Evolutionary conservation across 2,329 filamentous ascomycete species (phyloP).

Genomic region (Phaeomoniella chlamydospora): DNA sequence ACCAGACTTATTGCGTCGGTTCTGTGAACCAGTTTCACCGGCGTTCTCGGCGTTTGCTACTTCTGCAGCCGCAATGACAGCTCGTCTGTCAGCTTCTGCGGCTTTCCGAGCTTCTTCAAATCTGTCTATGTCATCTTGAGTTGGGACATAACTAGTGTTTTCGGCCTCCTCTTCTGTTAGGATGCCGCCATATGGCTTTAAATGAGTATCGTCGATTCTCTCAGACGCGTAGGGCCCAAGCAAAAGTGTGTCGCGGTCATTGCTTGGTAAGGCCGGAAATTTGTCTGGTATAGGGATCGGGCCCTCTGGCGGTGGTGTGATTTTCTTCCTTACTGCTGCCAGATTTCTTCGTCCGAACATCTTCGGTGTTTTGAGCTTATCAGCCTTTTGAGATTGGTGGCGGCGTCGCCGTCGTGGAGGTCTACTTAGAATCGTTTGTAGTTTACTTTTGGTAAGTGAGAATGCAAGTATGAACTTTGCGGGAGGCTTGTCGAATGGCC

Average conservation of each 20-base stretch:
- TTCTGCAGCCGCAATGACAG: conserved; percentile 26
- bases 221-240: not conserved
- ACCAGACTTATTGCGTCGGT: conserved; percentile 61
- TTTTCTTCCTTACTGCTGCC: conserved; percentile 14
- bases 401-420: conserved; percentile 40
- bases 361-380: not conserved
- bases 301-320: conserved; percentile 23
- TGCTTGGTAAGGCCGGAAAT: conserved; percentile 12
- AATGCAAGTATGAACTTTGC: conserved; percentile 44
- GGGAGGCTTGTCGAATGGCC: conserved; percentile 13
- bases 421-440: conserved; percentile 45
- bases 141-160: conserved; percentile 75
- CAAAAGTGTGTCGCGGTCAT: conserved; percentile 5
- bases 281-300: conserved; percentile 30
- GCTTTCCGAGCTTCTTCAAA: conserved; percentile 85
- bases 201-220: conserved; percentile 43
- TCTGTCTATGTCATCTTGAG: conserved; percentile 61
- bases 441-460: conserved; percentile 39
- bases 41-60: conserved; percentile 48
- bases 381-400: not conserved
- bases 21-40: conserved; percentile 44
- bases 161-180: conserved; percentile 80
- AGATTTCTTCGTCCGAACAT: not conserved
- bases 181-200: conserved; percentile 91
- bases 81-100: conserved; percentile 84